phyloP scores from a whole-genome alignment of 306 rosid genomes.

The Comarum palustre region DNA sequence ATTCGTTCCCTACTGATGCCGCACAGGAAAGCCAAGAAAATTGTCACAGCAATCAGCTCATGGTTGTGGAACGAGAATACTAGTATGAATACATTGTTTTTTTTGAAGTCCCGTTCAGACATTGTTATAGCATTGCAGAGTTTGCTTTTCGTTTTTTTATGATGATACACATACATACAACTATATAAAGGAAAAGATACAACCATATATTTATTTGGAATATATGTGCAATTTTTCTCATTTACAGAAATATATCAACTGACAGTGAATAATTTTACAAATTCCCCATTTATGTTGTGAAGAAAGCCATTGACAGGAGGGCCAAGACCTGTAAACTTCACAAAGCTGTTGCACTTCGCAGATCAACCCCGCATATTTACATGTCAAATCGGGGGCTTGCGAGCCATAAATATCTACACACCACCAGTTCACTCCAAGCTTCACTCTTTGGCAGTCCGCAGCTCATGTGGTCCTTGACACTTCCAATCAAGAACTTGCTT shows the following conservation, averaged over 20 bases:
- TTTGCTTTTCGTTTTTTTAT: background rate
- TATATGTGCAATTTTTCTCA: background rate
- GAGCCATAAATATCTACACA: conserved; percentile 13
- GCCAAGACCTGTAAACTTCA: background rate
- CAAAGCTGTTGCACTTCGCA: conserved; percentile 17
- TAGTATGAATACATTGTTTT: too few species aligned
- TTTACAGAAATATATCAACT: conserved; percentile 8
- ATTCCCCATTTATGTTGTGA: background rate
- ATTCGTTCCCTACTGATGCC: too few species aligned
- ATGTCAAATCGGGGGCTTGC: conserved; percentile 13
- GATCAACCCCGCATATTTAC: conserved; percentile 11
- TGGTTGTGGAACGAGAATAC: too few species aligned
- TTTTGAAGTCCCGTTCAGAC: too few species aligned
- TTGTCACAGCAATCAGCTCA: background rate
- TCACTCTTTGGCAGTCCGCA: conserved; percentile 6
- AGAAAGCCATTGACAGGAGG: background rate
- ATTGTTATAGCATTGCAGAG: background rate
- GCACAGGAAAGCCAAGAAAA: too few species aligned
- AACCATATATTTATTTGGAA: background rate
- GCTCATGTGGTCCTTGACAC: conserved; percentile 20
- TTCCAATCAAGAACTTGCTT: conserved; percentile 4
- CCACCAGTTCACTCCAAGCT: background rate
- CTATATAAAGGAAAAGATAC: background rate
- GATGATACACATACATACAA: background rate
- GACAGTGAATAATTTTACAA: background rate